Conservation (phyloP, 1,284 basidiomycete genomes). For the Coniferiporia weirii region DNA sequence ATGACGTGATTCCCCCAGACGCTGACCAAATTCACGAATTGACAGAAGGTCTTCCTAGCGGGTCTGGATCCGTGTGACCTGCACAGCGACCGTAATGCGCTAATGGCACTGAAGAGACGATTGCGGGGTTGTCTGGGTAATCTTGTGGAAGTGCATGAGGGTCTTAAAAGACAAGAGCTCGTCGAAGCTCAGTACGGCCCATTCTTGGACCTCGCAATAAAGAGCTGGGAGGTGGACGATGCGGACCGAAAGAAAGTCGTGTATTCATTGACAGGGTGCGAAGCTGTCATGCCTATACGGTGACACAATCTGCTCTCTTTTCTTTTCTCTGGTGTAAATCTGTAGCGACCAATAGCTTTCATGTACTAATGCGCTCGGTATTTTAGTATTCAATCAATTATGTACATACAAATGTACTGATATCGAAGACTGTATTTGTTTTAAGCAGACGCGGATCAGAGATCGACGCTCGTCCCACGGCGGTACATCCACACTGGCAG, state of each 20-base stretch:
- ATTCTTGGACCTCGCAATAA: constrained; percentile 15
- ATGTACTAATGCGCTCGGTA: too few species aligned
- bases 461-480: neutral
- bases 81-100: neutral
- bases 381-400: neutral
- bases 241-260: neutral
- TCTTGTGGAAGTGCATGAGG: constrained; percentile 18
- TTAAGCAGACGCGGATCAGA: neutral
- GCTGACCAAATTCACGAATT: neutral
- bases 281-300: constrained; percentile 1
- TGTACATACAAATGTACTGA: neutral
- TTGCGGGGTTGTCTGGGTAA: constrained; percentile 12
- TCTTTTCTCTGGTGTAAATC: neutral
- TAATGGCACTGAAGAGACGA: neutral
- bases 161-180: neutral
- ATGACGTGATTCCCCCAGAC: neutral
- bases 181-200: constrained; percentile 14
- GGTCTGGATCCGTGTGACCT: constrained; percentile 15
- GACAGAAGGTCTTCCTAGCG: constrained; percentile 13
- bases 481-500: neutral
- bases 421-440: neutral
- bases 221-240: constrained; percentile 10
- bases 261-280: constrained; percentile 15
- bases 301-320: neutral
- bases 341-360: too few species aligned